Evolutionary conservation across 352 stramenopile genomes (phyloP).

Genomic region (Pythium scleroteichum): DNA sequence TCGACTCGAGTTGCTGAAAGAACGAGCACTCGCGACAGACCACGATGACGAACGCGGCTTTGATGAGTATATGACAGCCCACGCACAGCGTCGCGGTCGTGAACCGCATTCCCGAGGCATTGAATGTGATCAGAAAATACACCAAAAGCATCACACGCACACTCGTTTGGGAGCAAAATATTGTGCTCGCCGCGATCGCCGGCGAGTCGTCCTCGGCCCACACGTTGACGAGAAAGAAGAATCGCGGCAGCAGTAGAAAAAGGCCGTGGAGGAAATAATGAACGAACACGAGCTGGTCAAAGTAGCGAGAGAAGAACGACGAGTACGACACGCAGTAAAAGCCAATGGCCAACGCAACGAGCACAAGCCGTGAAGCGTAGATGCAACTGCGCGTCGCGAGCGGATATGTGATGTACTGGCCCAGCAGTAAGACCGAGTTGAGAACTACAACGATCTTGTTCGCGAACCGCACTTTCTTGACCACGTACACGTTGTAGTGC

Average conservation of each 20-base stretch:
- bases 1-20: constrained; percentile 52
- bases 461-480: constrained; percentile 59
- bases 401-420: constrained; percentile 47
- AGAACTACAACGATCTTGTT: constrained; percentile 50
- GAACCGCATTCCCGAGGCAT: constrained; percentile 72
- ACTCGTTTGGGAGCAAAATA: constrained; percentile 64
- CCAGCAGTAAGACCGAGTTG: constrained; percentile 47
- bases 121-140: constrained; percentile 61
- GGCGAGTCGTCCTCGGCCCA: constrained; percentile 30
- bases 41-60: constrained; percentile 47
- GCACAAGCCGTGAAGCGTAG: constrained; percentile 40
- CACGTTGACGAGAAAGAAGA: constrained; percentile 40
- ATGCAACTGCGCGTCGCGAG: constrained; percentile 29
- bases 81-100: constrained; percentile 50
- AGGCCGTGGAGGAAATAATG: constrained; percentile 57
- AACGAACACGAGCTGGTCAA: constrained; percentile 48
- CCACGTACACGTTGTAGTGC: constrained; percentile 75
- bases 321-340: constrained; percentile 50
- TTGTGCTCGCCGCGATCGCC: constrained; percentile 22
- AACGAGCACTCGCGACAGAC: constrained; percentile 54
- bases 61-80: constrained; percentile 47
- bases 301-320: constrained; percentile 44
- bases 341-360: constrained; percentile 40
- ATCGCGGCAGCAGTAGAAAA: constrained; percentile 47
- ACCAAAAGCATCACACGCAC: constrained; percentile 54